These are phyloP conservation scores for Phytopythium litorale DNA, from an alignment of 352 stramenopile species.

Conservation along the genomic window DNA sequence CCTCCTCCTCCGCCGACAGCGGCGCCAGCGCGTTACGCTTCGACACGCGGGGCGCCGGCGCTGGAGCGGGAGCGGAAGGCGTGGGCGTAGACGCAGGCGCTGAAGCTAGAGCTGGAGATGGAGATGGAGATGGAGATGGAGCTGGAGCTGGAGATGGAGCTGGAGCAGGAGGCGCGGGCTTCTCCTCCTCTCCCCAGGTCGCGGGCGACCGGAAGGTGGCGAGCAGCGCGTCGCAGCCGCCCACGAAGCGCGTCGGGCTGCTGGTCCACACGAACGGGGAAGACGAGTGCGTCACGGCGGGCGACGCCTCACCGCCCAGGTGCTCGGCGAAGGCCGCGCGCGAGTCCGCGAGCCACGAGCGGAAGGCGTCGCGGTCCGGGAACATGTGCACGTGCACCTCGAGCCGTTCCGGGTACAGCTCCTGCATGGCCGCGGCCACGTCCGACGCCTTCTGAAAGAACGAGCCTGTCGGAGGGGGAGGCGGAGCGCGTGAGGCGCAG, in stretches of 20 bases:
- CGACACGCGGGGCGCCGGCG: neutral
- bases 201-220: conserved; percentile 46
- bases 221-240: conserved; percentile 65
- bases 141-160: neutral
- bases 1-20: conserved; percentile 11
- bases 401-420: conserved; percentile 54
- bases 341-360: conserved; percentile 40
- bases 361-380: conserved; percentile 53
- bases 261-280: conserved; percentile 75
- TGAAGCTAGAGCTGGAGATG: neutral
- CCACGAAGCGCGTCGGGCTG: conserved; percentile 52
- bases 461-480: conserved; percentile 14
- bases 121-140: no score
- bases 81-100: no score
- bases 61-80: neutral
- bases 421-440: conserved; percentile 58
- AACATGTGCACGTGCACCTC: conserved; percentile 44
- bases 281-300: conserved; percentile 47
- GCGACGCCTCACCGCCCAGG: conserved; percentile 34
- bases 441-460: conserved; percentile 60
- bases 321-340: conserved; percentile 27
- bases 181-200: conserved; percentile 13
- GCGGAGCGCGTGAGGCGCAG: neutral
- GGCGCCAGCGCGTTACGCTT: neutral
- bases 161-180: neutral